Percentiles rank a stretch among this genome's conserved stretches.
Evolutionary conservation across 208 protist species (phyloP).

Genomic region (Acanthamoeba royreba): DNA sequence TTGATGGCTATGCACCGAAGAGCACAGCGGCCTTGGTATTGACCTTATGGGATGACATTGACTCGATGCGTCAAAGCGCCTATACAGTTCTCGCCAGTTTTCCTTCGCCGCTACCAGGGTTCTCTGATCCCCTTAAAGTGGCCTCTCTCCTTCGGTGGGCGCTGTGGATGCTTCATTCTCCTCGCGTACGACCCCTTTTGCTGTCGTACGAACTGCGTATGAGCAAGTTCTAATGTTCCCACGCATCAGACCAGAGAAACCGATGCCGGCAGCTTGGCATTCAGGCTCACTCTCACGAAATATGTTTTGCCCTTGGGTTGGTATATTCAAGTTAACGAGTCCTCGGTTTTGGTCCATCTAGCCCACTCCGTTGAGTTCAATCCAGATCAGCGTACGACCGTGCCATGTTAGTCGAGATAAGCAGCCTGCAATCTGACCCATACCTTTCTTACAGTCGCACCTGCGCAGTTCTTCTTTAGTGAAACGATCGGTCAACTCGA

Average conservation of each 20-base stretch:
- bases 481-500: neutral
- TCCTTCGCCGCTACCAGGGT: neutral
- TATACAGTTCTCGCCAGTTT: neutral
- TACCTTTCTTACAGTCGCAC: neutral
- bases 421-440: too few relatives aligned
- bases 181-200: neutral
- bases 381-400: neutral
- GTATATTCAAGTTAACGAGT: neutral
- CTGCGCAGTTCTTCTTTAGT: neutral
- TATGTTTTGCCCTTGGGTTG: neutral
- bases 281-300: neutral
- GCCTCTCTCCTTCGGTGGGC: neutral
- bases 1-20: neutral
- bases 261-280: neutral
- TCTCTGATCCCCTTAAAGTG: neutral
- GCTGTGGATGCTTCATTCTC: neutral
- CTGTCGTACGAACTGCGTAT: too few relatives aligned
- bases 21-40: neutral
- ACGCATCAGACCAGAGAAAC: neutral
- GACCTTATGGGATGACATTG: constrained; percentile 25
- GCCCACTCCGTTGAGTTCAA: neutral
- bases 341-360: neutral
- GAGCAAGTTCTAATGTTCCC: neutral
- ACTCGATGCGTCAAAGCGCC: neutral
- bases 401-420: neutral